Evolutionary conservation across 78 protist species (phyloP).

Genomic region (Dictyostelium brefeldianum): DNA sequence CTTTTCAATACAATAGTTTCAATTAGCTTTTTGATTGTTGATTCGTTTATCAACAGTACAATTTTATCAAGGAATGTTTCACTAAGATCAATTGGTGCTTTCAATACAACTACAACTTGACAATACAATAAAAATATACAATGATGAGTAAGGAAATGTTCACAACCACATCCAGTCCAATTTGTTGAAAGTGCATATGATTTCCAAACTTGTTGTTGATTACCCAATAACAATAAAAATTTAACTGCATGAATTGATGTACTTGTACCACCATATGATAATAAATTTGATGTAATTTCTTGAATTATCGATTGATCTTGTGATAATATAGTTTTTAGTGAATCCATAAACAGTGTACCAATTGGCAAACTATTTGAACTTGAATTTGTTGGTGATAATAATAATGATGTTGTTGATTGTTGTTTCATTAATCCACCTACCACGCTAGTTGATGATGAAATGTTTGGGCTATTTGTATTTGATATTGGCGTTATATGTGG

Average conservation of each 20-base stretch:
- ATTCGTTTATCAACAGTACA: constrained; percentile 59
- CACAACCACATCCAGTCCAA: constrained; percentile 58
- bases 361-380: not conserved
- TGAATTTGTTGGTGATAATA: not conserved
- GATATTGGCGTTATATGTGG: constrained; percentile 23
- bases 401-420: not conserved
- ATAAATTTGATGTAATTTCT: constrained; percentile 7
- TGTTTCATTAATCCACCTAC: constrained; percentile 13
- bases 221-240: constrained; percentile 28
- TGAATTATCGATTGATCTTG: not conserved
- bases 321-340: not conserved
- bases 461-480: constrained; percentile 22
- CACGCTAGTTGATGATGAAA: not conserved
- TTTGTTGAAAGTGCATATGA: constrained; percentile 9
- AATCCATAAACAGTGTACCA: constrained; percentile 1
- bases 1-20: constrained; percentile 1
- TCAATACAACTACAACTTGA: constrained; percentile 23
- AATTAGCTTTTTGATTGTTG: constrained; percentile 21
- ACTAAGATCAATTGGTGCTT: not conserved
- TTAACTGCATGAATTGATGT: constrained; percentile 38
- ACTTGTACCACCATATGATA: constrained; percentile 36
- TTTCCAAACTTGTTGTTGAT: constrained; percentile 16
- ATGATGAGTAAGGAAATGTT: constrained; percentile 72
- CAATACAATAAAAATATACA: constrained; percentile 45
- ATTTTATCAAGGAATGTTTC: constrained; percentile 56